Conservation (phyloP, 805 yeast genomes). For the Candida michaelii region DNA sequence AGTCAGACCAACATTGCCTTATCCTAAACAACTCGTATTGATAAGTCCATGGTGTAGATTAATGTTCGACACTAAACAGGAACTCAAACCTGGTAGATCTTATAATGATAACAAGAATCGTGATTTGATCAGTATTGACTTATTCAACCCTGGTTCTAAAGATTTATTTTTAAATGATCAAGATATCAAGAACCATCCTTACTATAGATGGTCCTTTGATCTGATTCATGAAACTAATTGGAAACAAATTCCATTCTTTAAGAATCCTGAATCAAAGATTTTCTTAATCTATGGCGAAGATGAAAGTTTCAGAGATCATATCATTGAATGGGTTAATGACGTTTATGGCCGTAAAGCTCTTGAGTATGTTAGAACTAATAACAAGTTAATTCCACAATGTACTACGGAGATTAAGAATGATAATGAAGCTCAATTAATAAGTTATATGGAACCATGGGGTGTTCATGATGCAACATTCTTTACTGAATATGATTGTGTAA, state of each 20-base stretch:
- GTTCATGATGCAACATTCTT: constrained; percentile 31
- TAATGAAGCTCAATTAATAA: constrained; percentile 21
- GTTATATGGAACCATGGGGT: constrained; percentile 38
- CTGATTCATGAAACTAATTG: constrained; percentile 18
- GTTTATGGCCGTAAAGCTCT: constrained; percentile 29
- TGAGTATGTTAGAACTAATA: constrained; percentile 7
- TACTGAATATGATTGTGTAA: constrained; percentile 21
- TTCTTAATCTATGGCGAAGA: constrained; percentile 41
- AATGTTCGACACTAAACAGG: constrained; percentile 20
- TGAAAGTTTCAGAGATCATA: constrained; percentile 41
- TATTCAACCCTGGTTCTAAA: constrained; percentile 7
- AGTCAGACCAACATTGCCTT: constrained; percentile 16
- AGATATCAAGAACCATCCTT: constrained; percentile 9
- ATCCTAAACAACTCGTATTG: constrained; percentile 29
- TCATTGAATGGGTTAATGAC: constrained; percentile 32
- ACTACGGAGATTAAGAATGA: constrained; percentile 5
- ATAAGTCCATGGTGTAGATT: constrained; percentile 42
- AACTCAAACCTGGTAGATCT: constrained; percentile 30
- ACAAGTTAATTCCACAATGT: constrained; percentile 19
- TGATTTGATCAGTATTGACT: constrained; percentile 21
- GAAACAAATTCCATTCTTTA: constrained; percentile 31
- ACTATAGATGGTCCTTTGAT: constrained; percentile 14
- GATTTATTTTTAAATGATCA: constrained; percentile 8
- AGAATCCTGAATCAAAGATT: constrained; percentile 22
- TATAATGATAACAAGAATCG: constrained; percentile 26